Conservation (phyloP, 805 yeast genomes). For the Saccharomycopsis amapae region DNA sequence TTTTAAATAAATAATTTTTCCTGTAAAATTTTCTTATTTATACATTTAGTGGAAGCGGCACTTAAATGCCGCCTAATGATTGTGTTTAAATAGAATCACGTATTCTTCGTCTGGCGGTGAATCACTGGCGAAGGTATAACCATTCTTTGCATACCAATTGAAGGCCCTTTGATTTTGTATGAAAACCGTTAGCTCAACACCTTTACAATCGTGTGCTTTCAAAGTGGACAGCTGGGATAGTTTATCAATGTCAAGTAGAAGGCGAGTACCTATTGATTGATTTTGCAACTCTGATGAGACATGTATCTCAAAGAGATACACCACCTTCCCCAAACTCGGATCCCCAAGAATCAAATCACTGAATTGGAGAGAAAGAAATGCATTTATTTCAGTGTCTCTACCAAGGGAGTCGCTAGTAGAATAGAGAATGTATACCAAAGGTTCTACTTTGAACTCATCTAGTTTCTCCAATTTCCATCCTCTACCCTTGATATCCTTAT, state of each 20-base stretch:
- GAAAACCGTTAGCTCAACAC: slow-evolving; percentile 10
- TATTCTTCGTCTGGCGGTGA: slow-evolving; percentile 3
- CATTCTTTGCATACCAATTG: slow-evolving; percentile 7
- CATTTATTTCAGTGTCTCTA: neutral
- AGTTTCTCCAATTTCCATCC: slow-evolving; percentile 12
- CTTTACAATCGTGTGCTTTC: neutral
- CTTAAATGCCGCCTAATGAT: neutral
- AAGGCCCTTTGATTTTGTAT: slow-evolving; percentile 4
- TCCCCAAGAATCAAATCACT: slow-evolving; percentile 2
- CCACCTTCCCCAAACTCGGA: neutral
- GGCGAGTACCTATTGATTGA: slow-evolving; percentile 1
- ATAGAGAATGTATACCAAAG: slow-evolving; percentile 11
- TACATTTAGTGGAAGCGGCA: neutral
- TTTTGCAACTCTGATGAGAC: slow-evolving; percentile 1
- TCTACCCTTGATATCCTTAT: slow-evolving; percentile 9
- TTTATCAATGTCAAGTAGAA: slow-evolving; percentile 2
- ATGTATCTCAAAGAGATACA: slow-evolving; percentile 16
- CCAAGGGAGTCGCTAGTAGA: neutral
- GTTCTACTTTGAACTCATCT: slow-evolving; percentile 6
- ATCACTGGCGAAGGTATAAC: neutral
- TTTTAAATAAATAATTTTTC: neutral
- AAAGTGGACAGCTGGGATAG: neutral
- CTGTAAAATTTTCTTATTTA: neutral
- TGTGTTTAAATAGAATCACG: too few species aligned
- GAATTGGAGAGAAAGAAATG: slow-evolving; percentile 11